phyloP scores from a whole-genome alignment of 768 basidiomycete genomes.

The Tylopilus plumbeoviolaceoides region DNA sequence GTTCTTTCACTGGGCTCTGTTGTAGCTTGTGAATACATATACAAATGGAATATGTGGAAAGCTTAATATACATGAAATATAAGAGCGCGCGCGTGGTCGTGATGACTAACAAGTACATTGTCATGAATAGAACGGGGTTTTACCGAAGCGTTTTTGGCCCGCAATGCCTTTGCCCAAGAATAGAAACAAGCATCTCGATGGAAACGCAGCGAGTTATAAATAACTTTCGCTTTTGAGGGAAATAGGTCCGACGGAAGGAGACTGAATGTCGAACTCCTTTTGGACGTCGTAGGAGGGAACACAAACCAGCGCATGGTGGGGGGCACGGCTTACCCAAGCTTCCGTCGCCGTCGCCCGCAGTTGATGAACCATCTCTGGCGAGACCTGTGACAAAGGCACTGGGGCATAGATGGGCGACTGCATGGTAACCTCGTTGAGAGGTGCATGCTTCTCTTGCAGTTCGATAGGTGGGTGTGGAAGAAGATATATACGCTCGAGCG shows the following conservation, averaged over 20 bases:
- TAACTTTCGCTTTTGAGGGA: constrained; percentile 12
- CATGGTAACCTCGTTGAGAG: not conserved
- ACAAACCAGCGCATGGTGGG: not conserved
- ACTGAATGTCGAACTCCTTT: not conserved
- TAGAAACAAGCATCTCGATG: not conserved
- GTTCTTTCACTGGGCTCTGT: too few relatives aligned
- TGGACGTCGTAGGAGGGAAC: not conserved
- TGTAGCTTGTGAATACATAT: constrained; percentile 9
- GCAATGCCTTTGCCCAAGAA: not conserved
- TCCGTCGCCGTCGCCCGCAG: constrained; percentile 56
- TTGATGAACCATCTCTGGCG: constrained; percentile 47
- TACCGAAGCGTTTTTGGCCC: not conserved
- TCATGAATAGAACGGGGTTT: not conserved
- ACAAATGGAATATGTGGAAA: not conserved
- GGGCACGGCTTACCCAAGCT: constrained; percentile 51
- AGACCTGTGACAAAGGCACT: constrained; percentile 52
- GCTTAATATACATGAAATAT: constrained; percentile 7
- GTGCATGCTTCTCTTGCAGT: constrained; percentile 5
- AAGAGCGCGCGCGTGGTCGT: not conserved
- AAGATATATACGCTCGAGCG: constrained; percentile 60
- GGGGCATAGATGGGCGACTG: constrained; percentile 58
- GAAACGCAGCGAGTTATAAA: not conserved
- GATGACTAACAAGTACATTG: constrained; percentile 4
- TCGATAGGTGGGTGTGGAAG: constrained; percentile 36
- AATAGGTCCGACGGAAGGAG: constrained; percentile 18